A percentile compares a stretch with the other conserved stretches of the same genome.
Conservation (phyloP, 805 yeast genomes). For the Hanseniaspora vineae region DNA sequence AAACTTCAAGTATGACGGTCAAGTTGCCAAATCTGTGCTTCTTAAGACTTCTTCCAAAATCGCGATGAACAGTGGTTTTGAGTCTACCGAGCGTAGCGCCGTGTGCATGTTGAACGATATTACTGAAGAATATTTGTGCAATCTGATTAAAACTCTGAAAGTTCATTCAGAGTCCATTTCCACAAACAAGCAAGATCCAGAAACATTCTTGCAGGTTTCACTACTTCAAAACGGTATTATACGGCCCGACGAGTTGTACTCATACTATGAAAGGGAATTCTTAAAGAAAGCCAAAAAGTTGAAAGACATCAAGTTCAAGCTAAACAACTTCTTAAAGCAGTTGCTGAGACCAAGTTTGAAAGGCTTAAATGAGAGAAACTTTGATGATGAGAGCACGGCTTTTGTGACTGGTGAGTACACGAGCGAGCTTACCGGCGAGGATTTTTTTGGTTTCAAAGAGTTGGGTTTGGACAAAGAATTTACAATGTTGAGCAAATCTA, state of each 20-base stretch:
- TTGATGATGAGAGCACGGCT: constrained; percentile 85
- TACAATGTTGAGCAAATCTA: constrained; percentile 68
- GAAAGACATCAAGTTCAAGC: constrained; percentile 49
- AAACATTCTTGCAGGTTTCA: constrained; percentile 40
- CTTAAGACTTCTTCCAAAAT: constrained; percentile 61
- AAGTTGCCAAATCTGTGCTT: constrained; percentile 52
- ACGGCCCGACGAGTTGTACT: constrained; percentile 62
- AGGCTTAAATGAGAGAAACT: constrained; percentile 63
- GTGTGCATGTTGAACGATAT: constrained; percentile 68
- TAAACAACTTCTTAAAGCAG: constrained; percentile 64
- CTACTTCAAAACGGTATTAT: constrained; percentile 78
- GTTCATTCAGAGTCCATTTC: constrained; percentile 53
- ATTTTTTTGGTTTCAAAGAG: constrained; percentile 93
- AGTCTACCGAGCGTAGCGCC: constrained; percentile 66
- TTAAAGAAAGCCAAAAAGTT: constrained; percentile 57
- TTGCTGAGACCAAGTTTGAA: constrained; percentile 67
- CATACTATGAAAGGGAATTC: constrained; percentile 62
- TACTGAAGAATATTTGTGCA: constrained; percentile 68
- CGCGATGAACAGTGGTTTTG: constrained; percentile 88
- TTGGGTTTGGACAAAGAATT: constrained; percentile 88
- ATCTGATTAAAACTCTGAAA: constrained; percentile 58
- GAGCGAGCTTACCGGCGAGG: constrained; percentile 79
- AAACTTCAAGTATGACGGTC: constrained; percentile 40
- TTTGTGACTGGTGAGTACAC: constrained; percentile 92
- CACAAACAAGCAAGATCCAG: constrained; percentile 18